A percentile compares a stretch with the other conserved stretches of the same genome.
Evolutionary conservation across 2,329 filamentous ascomycete genomes (phyloP).

Genomic region (Fulvia fulva): DNA sequence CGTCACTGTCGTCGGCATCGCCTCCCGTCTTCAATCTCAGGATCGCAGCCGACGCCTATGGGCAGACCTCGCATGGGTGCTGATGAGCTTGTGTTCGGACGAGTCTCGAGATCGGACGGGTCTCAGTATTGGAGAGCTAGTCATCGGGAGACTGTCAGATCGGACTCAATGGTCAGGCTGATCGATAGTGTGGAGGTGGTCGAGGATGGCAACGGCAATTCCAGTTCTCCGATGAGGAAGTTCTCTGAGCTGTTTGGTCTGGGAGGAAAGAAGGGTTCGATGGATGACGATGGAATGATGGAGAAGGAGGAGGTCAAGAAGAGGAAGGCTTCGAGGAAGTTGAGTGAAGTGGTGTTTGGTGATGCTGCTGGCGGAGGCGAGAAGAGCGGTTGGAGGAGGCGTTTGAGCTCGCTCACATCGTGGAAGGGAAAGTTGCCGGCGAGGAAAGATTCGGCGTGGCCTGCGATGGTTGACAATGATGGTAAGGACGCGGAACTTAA

Average conservation of each 20-base stretch:
- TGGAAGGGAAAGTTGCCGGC: background rate
- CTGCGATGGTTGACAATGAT: background rate
- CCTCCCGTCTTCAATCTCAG: background rate
- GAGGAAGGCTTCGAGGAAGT: background rate
- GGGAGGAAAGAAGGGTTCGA: background rate
- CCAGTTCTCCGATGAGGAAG: background rate
- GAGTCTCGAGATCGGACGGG: background rate
- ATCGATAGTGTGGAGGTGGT: background rate
- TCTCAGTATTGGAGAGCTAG: background rate
- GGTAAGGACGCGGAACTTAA: background rate
- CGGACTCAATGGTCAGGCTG: background rate
- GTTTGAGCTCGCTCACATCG: background rate
- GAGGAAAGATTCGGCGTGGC: background rate
- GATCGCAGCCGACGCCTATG: background rate
- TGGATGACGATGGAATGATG: background rate
- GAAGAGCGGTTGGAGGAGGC: background rate
- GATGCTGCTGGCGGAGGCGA: background rate
- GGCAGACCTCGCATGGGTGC: background rate
- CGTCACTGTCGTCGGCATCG: background rate
- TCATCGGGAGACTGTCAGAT: background rate
- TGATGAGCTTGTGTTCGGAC: background rate
- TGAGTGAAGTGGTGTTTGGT: background rate
- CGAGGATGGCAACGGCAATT: too few species aligned
- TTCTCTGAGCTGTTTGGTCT: background rate
- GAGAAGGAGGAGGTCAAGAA: background rate